Evolutionary conservation across 768 basidiomycete genomes (phyloP), one percentile per base, ranked within the genome.

Genomic region (Polyporus arcularius): DNA sequence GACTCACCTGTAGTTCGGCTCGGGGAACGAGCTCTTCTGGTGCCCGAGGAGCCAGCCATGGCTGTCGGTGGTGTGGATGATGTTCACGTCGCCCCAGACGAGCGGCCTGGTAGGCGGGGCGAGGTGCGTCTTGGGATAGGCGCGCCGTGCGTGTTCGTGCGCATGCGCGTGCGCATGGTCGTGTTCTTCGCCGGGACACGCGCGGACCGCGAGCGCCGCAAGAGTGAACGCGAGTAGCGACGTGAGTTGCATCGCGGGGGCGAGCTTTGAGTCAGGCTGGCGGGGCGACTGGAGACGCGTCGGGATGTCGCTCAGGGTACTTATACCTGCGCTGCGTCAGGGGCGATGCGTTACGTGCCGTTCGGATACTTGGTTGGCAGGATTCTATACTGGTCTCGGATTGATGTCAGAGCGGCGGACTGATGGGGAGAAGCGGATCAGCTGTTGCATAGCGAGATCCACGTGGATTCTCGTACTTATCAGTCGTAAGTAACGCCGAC

Each of bases 11-110:
- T 89, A 92, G 70, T 89, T 87, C 0, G 90, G 89, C 66, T 94
- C 91, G 0, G 90, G 90, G 68, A 81, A 85, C 3, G 80, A 81
- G 3, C 75, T 16, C 67, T 92, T 88, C 67, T 92, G 90, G 75
- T 96, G 94, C 1, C 94, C 94, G 40, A 94, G 79, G 4, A 96
- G 76, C 88, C 88, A 89, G 30, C 88, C 85, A 75, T 90, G 88
- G 41, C 84, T 90, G 72, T 95, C 93, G 0, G 94, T 95, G 3
- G 92, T 95, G 67, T 88, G 86, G 48, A 95, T 80, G 67, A 95
- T 82, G 70, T 96, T 96, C 57, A 96, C 80, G 68, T 95, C 92
- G n/a, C 88, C 86, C 94, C 94, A 95, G 53, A 84, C 82, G 14
- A 96, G 79, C 26, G 84, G 82, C 18, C 86, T 78, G 57, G 82